A percentile compares a stretch with the other conserved stretches of the same genome.
Evolutionary conservation across 2,329 filamentous ascomycete genomes (phyloP).

Genomic region (Cephalotrichum gorgonifer): DNA sequence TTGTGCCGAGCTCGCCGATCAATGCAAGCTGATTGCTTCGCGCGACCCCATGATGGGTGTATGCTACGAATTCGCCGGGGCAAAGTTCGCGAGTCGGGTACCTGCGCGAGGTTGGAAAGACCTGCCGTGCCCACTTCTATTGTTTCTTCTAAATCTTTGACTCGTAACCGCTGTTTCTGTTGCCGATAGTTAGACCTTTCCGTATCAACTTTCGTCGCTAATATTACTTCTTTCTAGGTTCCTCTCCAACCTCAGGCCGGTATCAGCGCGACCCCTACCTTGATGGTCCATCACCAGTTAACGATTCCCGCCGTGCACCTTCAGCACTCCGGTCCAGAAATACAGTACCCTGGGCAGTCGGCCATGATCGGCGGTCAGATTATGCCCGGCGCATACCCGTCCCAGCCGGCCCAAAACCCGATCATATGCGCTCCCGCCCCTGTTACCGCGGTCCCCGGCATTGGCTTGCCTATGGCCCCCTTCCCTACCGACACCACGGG

Average conservation of each 20-base stretch:
- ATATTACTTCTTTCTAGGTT: not conserved
- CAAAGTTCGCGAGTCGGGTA: too few species aligned
- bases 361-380: constrained; percentile 10
- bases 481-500: constrained; percentile 39
- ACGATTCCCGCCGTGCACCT: constrained; percentile 3
- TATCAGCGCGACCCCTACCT: not conserved
- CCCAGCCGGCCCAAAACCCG: not conserved
- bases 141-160: not conserved
- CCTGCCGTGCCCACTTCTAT: too few species aligned
- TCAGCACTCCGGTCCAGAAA: constrained; percentile 3
- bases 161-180: not conserved
- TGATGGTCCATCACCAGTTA: not conserved
- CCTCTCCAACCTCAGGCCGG: not conserved
- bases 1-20: not conserved
- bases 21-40: not conserved
- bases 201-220: not conserved
- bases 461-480: constrained; percentile 14
- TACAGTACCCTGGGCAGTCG: constrained; percentile 11
- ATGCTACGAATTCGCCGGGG: too few species aligned
- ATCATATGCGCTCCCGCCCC: not conserved
- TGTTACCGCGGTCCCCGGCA: constrained; percentile 8
- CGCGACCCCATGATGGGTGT: not conserved
- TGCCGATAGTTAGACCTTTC: not conserved
- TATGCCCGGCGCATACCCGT: constrained; percentile 7
- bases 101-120: too few species aligned